phyloP scores from a whole-genome alignment of 768 basidiomycete genomes.

The Amanita pallidorosea region DNA sequence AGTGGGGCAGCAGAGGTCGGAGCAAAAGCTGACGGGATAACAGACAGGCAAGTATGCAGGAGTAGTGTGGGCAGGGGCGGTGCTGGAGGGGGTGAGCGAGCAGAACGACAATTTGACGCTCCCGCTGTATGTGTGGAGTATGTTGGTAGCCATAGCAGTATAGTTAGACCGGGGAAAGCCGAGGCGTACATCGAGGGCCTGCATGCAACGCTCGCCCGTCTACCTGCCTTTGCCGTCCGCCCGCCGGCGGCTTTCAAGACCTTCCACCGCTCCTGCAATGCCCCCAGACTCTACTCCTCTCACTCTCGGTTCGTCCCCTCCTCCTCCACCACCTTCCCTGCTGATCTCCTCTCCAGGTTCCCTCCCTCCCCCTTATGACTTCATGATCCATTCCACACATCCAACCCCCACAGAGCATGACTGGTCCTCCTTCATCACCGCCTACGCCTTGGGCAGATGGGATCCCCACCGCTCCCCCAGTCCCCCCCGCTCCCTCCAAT shows the following conservation, averaged over 20 bases:
- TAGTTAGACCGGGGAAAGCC: constrained; percentile 1
- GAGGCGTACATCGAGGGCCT: neutral
- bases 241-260: constrained; percentile 17
- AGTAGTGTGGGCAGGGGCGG: constrained; percentile 41
- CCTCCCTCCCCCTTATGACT: constrained; percentile 13
- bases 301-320: constrained; percentile 12
- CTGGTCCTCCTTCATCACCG: constrained; percentile 70
- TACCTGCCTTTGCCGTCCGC: neutral
- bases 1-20: too few relatives aligned
- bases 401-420: constrained; percentile 27
- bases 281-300: constrained; percentile 7
- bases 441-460: constrained; percentile 72
- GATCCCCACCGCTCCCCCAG: constrained; percentile 64
- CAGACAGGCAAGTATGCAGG: constrained; percentile 53
- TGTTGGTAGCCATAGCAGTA: constrained; percentile 48
- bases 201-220: neutral
- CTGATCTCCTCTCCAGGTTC: constrained; percentile 7
- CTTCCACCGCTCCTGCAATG: constrained; percentile 26
- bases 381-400: constrained; percentile 1
- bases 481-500: constrained; percentile 29
- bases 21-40: too few relatives aligned
- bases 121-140: constrained; percentile 93
- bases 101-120: constrained; percentile 98
- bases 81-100: constrained; percentile 84
- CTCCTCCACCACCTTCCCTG: neutral